phyloP scores from a whole-genome alignment of 78 protist genomes.

The Dictyostelium intermedium region DNA sequence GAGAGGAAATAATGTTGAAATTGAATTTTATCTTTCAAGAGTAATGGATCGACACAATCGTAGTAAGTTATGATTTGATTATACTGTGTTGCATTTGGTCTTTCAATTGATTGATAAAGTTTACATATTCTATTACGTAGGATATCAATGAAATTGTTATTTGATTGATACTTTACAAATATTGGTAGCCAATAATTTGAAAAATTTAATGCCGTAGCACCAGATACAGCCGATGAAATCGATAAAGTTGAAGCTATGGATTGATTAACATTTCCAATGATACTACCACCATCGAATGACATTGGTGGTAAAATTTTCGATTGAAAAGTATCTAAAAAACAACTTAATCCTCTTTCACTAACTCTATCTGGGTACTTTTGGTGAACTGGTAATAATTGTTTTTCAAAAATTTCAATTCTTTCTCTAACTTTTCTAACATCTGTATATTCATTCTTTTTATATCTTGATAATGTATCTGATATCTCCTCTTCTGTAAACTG shows the following conservation, averaged over 20 bases:
- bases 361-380: neutral
- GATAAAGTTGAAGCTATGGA: neutral
- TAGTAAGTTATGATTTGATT: neutral
- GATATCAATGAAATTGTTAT: neutral
- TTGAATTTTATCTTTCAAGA: neutral
- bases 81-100: neutral
- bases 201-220: too few relatives aligned
- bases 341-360: neutral
- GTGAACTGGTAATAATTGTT: neutral
- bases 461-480: neutral
- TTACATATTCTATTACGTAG: too few relatives aligned
- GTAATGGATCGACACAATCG: neutral
- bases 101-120: neutral
- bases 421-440: neutral
- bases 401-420: neutral
- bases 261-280: neutral
- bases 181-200: neutral
- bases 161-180: neutral
- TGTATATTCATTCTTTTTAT: neutral
- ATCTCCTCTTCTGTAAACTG: neutral
- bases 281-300: neutral
- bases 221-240: neutral
- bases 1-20: neutral
- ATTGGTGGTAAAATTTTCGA: neutral
- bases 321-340: neutral